These are phyloP conservation scores for Populus trichocarpa DNA, from an alignment of 441 rosid genomes.

Conservation along the genomic window DNA sequence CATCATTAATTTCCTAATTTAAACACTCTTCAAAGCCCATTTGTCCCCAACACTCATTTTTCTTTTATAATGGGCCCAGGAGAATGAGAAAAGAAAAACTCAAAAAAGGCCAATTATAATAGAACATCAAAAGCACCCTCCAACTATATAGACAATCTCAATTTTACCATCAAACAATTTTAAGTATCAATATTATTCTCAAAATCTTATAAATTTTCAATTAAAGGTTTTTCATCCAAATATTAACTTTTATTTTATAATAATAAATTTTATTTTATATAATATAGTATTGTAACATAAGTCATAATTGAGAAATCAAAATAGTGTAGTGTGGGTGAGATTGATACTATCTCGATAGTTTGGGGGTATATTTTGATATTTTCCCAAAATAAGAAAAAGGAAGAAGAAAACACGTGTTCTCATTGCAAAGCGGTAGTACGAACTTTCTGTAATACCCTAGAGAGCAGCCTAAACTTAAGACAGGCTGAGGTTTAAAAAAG, in stretches of 20 bases:
- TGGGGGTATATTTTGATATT: background rate
- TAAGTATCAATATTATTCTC: background rate
- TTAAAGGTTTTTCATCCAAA: background rate
- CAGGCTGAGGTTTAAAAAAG: conserved; percentile 29
- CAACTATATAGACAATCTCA: background rate
- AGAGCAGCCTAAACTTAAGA: background rate
- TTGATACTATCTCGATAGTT: background rate
- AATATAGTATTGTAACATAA: background rate
- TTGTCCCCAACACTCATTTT: background rate
- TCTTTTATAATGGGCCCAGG: background rate
- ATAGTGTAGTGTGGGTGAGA: background rate
- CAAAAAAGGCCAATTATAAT: too few relatives aligned
- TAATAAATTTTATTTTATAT: too few relatives aligned
- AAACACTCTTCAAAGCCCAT: background rate
- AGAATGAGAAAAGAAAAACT: background rate
- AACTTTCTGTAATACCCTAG: background rate
- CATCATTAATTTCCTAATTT: too few relatives aligned
- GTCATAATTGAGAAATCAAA: background rate
- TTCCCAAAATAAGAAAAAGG: background rate
- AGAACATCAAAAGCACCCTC: background rate
- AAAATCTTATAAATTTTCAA: too few relatives aligned
- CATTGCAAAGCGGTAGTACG: background rate
- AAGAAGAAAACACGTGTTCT: background rate
- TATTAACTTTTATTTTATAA: too few relatives aligned
- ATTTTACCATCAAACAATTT: background rate